Percentiles rank a stretch among this genome's conserved stretches.
Conservation (phyloP, 129 eudicot species). For the Helichrysum umbraculigerum region DNA sequence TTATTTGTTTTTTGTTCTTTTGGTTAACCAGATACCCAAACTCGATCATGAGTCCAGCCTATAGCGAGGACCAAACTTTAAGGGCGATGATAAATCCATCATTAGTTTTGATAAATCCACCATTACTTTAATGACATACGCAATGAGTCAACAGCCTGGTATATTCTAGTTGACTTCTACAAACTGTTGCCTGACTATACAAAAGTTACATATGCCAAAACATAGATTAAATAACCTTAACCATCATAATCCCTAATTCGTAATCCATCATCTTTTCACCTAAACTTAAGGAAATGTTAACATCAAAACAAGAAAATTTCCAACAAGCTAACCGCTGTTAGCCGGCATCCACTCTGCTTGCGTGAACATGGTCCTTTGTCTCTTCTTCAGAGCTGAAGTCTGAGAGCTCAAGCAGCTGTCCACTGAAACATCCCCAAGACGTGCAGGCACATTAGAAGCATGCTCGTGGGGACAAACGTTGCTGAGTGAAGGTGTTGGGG, state of each 20-base stretch:
- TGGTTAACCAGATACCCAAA: too few species aligned
- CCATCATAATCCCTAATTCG: conserved; percentile 28
- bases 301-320: conserved; percentile 19
- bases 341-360: conserved; percentile 66
- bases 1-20: too few species aligned
- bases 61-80: neutral
- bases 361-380: conserved; percentile 48
- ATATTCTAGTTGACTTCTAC: neutral
- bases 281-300: conserved; percentile 17
- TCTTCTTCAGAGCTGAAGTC: conserved; percentile 52
- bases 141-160: neutral
- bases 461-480: conserved; percentile 30
- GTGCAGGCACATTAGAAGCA: conserved; percentile 25
- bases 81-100: too few species aligned
- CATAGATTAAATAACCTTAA: conserved; percentile 1
- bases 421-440: conserved; percentile 39
- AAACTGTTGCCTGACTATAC: conserved; percentile 9
- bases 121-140: neutral
- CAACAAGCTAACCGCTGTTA: conserved; percentile 42
- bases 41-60: too few species aligned
- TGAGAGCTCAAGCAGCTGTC: conserved; percentile 53
- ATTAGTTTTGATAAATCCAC: too few species aligned
- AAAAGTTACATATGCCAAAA: conserved; percentile 11
- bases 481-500: conserved; percentile 40
- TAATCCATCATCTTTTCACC: conserved; percentile 19